Evolutionary conservation across 2,329 filamentous ascomycete species (phyloP).

Genomic region (Colletotrichum navitas): DNA sequence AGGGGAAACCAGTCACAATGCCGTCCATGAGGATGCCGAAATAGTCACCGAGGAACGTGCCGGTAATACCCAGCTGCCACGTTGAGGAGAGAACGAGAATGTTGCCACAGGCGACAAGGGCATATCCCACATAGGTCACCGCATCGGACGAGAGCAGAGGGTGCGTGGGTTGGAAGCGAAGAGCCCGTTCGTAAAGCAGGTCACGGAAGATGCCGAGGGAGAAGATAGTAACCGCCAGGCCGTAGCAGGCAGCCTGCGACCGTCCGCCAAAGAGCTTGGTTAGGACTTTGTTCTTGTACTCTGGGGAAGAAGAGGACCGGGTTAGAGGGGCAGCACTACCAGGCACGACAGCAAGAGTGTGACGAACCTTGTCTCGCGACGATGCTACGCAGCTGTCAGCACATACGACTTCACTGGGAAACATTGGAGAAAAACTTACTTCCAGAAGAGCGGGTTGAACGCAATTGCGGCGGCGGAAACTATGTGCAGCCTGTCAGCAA

Average conservation of each 20-base stretch:
- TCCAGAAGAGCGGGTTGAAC: conserved; percentile 99
- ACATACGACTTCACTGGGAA: conserved; percentile 36
- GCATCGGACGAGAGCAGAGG: conserved; percentile 74
- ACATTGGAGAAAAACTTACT: conserved; percentile 72
- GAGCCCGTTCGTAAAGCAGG: conserved; percentile 85
- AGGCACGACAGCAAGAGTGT: conserved; percentile 18
- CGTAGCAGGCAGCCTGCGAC: conserved; percentile 86
- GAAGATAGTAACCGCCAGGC: conserved; percentile 90
- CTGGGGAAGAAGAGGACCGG: conserved; percentile 58
- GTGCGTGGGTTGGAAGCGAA: conserved; percentile 81
- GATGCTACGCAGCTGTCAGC: conserved; percentile 69
- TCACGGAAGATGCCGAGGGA: conserved; percentile 90
- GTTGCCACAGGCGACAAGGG: conserved; percentile 82
- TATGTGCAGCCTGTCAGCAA: conserved; percentile 54
- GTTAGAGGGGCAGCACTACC: conserved; percentile 19
- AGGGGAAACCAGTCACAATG: conserved; percentile 95
- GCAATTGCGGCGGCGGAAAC: conserved; percentile 85
- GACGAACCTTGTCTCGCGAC: conserved; percentile 82
- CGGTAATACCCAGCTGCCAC: conserved; percentile 91
- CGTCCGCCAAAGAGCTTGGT: conserved; percentile 88
- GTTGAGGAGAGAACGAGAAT: conserved; percentile 89
- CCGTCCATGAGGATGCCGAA: conserved; percentile 98
- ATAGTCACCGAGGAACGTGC: conserved; percentile 97
- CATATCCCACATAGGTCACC: conserved; percentile 74
- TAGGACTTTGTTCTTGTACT: conserved; percentile 91